phyloP scores from a whole-genome alignment of 2,329 filamentous ascomycete species.

The Plectosphaerella sp. region DNA sequence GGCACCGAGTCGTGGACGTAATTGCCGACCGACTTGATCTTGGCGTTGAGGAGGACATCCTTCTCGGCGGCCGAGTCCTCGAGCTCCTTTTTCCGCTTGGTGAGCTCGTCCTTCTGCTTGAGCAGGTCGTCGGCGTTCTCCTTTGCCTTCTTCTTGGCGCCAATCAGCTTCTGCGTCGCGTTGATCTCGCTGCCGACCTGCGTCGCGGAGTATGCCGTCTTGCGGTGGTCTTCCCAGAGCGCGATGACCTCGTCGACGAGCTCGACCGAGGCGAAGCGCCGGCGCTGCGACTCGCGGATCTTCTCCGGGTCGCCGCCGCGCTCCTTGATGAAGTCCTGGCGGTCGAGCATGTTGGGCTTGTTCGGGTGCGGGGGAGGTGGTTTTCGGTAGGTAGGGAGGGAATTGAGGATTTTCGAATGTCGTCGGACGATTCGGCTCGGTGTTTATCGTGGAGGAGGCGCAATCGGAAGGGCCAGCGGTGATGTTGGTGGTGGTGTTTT shows the following conservation, averaged over 20 bases:
- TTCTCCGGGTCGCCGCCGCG: conserved; percentile 87
- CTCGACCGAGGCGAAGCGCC: conserved; percentile 74
- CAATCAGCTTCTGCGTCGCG: conserved; percentile 83
- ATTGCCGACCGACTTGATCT: conserved; percentile 83
- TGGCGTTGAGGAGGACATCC: conserved; percentile 66
- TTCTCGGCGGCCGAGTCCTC: conserved; percentile 73
- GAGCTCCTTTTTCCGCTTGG: conserved; percentile 77
- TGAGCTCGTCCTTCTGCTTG: conserved; percentile 69
- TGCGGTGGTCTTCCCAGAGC: conserved; percentile 78
- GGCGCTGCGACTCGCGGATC: conserved; percentile 87
- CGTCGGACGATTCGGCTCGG: not conserved
- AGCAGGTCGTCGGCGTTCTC: conserved; percentile 80
- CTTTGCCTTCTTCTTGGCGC: conserved; percentile 89
- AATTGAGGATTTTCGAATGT: not conserved
- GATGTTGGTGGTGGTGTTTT: not conserved
- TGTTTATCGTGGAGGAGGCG: not conserved
- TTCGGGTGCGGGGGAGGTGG: conserved; percentile 1
- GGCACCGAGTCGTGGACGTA: conserved; percentile 87
- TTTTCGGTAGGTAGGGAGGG: not conserved
- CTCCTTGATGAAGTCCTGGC: conserved; percentile 76
- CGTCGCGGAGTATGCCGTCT: conserved; percentile 59
- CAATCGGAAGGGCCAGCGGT: not conserved
- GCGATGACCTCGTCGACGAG: conserved; percentile 87
- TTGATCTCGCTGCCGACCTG: conserved; percentile 86
- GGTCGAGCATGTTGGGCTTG: conserved; percentile 62